Percentiles rank a stretch among this genome's conserved stretches.
phyloP scores from a whole-genome alignment of 2,329 filamentous ascomycete species.

The Colletotrichum orbiculare region DNA sequence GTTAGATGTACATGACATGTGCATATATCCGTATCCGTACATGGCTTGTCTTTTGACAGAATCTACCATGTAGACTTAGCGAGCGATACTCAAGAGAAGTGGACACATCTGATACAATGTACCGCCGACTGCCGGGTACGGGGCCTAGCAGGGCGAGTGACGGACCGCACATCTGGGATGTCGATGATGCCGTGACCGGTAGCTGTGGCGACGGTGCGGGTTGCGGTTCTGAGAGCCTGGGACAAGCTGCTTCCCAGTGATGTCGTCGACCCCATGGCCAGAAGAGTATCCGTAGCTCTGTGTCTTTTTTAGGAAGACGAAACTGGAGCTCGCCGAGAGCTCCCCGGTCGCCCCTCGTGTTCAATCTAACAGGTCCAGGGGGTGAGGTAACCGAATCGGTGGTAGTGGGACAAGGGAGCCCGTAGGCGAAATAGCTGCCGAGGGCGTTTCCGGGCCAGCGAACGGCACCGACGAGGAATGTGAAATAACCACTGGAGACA shows the following conservation, averaged over 20 bases:
- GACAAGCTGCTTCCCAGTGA: conserved; percentile 2
- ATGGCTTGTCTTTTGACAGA: not conserved
- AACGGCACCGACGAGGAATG: conserved; percentile 23
- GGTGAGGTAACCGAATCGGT: conserved; percentile 30
- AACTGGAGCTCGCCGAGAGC: conserved; percentile 23
- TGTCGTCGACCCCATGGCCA: conserved; percentile 6
- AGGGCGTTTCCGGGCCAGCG: conserved; percentile 36
- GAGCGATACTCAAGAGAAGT: not conserved
- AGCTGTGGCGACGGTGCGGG: conserved; percentile 12
- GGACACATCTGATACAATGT: too few species aligned
- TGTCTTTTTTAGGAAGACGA: conserved; percentile 14
- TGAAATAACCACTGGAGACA: conserved; percentile 30
- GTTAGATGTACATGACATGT: too few species aligned
- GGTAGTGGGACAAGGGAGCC: conserved; percentile 34
- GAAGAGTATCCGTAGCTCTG: not conserved
- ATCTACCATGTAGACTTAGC: not conserved
- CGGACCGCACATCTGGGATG: too few species aligned
- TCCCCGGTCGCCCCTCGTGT: conserved; percentile 29
- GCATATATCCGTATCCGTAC: too few species aligned
- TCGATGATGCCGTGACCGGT: not conserved
- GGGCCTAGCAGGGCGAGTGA: too few species aligned
- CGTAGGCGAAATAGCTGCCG: conserved; percentile 31
- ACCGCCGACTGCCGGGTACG: too few species aligned
- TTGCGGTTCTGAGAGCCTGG: not conserved
- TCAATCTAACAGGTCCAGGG: conserved; percentile 32